Evolutionary conservation across 257 asterid genomes (phyloP).

Genomic region (Forsythia viridissima): DNA sequence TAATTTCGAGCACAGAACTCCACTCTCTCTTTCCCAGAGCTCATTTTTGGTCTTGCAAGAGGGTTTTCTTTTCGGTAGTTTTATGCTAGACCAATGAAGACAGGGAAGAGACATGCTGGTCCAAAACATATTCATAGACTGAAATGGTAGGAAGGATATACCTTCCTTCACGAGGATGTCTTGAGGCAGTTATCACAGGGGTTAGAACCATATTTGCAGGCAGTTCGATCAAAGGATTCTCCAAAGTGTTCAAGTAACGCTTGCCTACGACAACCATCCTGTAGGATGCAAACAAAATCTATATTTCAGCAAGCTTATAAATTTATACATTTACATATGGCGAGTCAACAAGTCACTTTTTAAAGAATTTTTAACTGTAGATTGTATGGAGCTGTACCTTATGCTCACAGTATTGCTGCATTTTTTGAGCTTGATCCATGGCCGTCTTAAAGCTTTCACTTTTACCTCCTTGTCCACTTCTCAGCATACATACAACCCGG

Average conservation of each 20-base stretch:
- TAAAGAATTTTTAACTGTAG: background rate
- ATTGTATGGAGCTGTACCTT: conserved; percentile 46
- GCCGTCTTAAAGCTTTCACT: conserved; percentile 70
- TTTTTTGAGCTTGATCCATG: conserved; percentile 91
- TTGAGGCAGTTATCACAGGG: conserved; percentile 97
- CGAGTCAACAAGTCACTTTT: background rate
- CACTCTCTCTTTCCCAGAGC: background rate
- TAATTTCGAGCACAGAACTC: background rate
- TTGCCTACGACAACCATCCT: conserved; percentile 85
- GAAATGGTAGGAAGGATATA: background rate
- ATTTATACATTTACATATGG: background rate
- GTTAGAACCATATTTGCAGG: conserved; percentile 72
- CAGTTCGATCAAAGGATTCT: conserved; percentile 58
- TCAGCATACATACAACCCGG: conserved; percentile 88
- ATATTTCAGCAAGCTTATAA: background rate
- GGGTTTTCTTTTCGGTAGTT: background rate
- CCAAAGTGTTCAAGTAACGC: conserved; percentile 84
- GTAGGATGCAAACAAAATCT: conserved; percentile 27
- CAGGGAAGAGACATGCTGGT: background rate
- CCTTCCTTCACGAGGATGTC: conserved; percentile 37
- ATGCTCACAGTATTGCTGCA: conserved; percentile 86
- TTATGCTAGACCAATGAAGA: background rate
- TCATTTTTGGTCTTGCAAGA: background rate
- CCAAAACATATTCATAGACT: background rate
- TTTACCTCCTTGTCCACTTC: conserved; percentile 71